These are phyloP conservation scores for Pseudoneurospora amorphoporcata DNA, from an alignment of 495 filamentous ascomycete species.

Conservation along the genomic window DNA sequence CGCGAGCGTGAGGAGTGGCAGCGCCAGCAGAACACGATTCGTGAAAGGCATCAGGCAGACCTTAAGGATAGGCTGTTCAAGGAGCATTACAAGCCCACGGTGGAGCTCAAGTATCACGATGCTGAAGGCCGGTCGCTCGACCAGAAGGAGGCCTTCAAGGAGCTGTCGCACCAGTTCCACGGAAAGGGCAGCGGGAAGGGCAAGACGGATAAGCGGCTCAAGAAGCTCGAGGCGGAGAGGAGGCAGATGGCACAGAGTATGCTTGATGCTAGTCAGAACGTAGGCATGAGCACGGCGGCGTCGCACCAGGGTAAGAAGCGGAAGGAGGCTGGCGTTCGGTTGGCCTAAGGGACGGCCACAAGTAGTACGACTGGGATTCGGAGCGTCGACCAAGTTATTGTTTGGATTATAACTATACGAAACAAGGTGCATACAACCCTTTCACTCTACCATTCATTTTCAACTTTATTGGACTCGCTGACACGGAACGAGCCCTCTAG, in stretches of 20 bases:
- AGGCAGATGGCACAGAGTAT: slow-evolving; percentile 69
- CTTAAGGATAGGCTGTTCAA: slow-evolving; percentile 76
- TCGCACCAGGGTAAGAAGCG: slow-evolving; percentile 71
- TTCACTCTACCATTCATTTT: background rate
- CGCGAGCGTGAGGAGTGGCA: slow-evolving; percentile 88
- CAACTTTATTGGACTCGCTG: background rate
- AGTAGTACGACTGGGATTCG: background rate
- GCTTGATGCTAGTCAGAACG: slow-evolving; percentile 70
- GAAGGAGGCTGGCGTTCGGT: slow-evolving; percentile 77
- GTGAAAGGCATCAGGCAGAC: slow-evolving; percentile 71
- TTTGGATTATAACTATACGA: background rate
- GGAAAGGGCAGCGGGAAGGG: slow-evolving; percentile 94
- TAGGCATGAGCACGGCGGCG: slow-evolving; percentile 72
- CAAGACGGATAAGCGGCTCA: slow-evolving; percentile 93
- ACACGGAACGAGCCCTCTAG: slow-evolving; percentile 1
- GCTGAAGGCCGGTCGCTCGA: slow-evolving; percentile 75
- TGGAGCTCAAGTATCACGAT: slow-evolving; percentile 84
- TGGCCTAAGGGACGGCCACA: slow-evolving; percentile 41
- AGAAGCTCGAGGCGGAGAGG: slow-evolving; percentile 96
- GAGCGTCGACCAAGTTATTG: background rate
- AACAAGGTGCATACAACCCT: slow-evolving; percentile 5
- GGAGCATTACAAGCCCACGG: slow-evolving; percentile 76
- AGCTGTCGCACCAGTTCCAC: slow-evolving; percentile 94
- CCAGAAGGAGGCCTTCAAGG: slow-evolving; percentile 85
- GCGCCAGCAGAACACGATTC: slow-evolving; percentile 71